A percentile compares a stretch with the other conserved stretches of the same genome.
Conservation (phyloP, 176 grass and related monocot species). For the Zoysia japonica region DNA sequence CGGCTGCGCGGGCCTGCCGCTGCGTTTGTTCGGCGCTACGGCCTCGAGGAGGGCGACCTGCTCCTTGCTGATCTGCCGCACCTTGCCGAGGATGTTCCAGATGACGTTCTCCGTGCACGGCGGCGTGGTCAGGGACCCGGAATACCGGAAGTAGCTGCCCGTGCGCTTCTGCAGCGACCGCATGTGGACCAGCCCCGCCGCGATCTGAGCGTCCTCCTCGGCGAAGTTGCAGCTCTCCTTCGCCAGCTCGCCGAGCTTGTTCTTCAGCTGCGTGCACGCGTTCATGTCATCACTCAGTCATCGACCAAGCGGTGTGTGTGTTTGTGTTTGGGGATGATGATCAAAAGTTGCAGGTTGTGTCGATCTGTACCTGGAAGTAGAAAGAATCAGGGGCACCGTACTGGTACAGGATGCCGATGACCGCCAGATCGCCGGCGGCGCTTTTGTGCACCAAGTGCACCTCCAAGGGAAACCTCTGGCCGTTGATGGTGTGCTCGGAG, state of each 20-base stretch:
- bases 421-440: conserved; percentile 29
- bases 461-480: conserved; percentile 62
- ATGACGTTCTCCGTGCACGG: conserved; percentile 72
- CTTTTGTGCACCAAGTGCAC: conserved; percentile 65
- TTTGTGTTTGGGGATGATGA: not conserved
- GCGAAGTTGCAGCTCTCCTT: conserved; percentile 11
- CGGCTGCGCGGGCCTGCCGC: conserved; percentile 44
- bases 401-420: conserved; percentile 61
- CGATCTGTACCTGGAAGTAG: conserved; percentile 58
- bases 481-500: conserved; percentile 83
- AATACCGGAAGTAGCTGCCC: conserved; percentile 70
- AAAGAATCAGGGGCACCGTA: conserved; percentile 53
- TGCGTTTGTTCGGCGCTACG: conserved; percentile 17
- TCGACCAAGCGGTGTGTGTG: no score
- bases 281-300: not conserved
- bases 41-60: conserved; percentile 20
- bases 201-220: conserved; percentile 41
- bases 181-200: conserved; percentile 25
- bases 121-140: conserved; percentile 78
- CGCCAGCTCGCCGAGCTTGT: conserved; percentile 26
- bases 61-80: conserved; percentile 58
- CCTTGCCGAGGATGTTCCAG: conserved; percentile 79
- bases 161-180: conserved; percentile 47
- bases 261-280: conserved; percentile 30
- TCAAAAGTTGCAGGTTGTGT: not conserved